These are phyloP conservation scores for Talaromyces proteolyticus DNA, from an alignment of 495 filamentous ascomycete genomes.

Conservation along the genomic window DNA sequence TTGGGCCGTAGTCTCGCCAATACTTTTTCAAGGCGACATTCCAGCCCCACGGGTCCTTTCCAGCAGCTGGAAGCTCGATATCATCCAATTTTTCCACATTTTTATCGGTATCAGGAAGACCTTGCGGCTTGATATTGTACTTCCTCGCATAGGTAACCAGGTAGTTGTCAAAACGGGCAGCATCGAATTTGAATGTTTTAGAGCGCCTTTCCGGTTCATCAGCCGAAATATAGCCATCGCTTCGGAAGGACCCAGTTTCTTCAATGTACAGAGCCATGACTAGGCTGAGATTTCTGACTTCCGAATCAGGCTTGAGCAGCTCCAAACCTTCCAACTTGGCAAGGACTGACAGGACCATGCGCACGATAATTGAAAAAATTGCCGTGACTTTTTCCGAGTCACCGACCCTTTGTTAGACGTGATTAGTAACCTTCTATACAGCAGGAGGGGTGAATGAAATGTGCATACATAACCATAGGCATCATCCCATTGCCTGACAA, in stretches of 20 bases:
- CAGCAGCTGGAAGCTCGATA: slow-evolving; percentile 9
- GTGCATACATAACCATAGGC: slow-evolving; percentile 12
- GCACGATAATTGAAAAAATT: slow-evolving; percentile 12
- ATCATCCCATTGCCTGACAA: slow-evolving; percentile 7
- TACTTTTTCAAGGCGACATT: slow-evolving; percentile 7
- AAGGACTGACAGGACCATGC: slow-evolving; percentile 25
- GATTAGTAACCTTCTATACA: not conserved
- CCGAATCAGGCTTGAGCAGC: slow-evolving; percentile 20
- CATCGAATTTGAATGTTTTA: slow-evolving; percentile 13
- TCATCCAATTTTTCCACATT: slow-evolving; percentile 5
- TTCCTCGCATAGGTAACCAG: slow-evolving; percentile 15
- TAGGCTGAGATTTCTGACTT: slow-evolving; percentile 26
- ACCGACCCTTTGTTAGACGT: slow-evolving; percentile 12
- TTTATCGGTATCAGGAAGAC: slow-evolving; percentile 8
- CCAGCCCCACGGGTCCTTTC: slow-evolving; percentile 18
- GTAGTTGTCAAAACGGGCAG: slow-evolving; percentile 5
- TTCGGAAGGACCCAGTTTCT: too few species aligned
- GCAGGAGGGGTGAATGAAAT: not conserved
- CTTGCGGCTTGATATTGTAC: slow-evolving; percentile 10
- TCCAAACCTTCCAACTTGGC: slow-evolving; percentile 16
- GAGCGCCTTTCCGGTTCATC: too few species aligned
- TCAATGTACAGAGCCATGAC: slow-evolving; percentile 20
- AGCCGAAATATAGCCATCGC: too few species aligned
- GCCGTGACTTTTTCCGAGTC: slow-evolving; percentile 13
- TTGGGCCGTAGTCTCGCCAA: not conserved